These are phyloP conservation scores for Priceomyces melissophilus DNA, from an alignment of 805 yeast genomes.

Conservation along the genomic window DNA sequence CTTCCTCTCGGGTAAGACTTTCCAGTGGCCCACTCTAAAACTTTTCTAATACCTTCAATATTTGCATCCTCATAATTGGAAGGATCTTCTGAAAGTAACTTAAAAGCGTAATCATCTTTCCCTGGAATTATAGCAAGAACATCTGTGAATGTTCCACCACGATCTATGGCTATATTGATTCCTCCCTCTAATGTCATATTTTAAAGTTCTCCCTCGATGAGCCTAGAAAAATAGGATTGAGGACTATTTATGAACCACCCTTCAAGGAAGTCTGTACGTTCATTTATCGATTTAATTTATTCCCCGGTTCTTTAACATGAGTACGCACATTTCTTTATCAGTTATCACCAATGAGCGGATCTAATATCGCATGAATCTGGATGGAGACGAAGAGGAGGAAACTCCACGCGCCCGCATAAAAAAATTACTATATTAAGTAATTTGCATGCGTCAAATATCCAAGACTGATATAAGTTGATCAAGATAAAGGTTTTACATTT, in stretches of 20 bases:
- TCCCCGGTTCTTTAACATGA: no score
- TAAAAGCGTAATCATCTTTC: slow-evolving; percentile 25
- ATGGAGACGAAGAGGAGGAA: no score
- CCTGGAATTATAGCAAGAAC: slow-evolving; percentile 21
- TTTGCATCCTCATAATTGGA: slow-evolving; percentile 16
- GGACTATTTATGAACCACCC: neutral
- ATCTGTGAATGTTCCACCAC: slow-evolving; percentile 93
- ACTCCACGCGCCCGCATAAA: no score
- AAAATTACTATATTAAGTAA: no score
- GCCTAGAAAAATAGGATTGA: neutral
- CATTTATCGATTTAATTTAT: no score
- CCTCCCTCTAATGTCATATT: slow-evolving; percentile 16
- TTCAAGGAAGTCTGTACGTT: neutral
- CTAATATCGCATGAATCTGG: no score
- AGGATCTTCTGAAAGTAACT: slow-evolving; percentile 17
- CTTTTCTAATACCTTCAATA: slow-evolving; percentile 18
- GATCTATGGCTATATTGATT: slow-evolving; percentile 7
- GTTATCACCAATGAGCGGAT: no score
- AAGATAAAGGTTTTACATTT: no score
- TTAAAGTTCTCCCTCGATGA: neutral
- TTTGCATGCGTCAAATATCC: no score
- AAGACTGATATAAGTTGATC: no score
- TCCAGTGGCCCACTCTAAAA: slow-evolving; percentile 10
- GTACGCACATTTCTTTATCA: no score
- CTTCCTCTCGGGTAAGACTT: slow-evolving; percentile 22